A percentile compares a stretch with the other conserved stretches of the same genome.
These are phyloP conservation scores for Trichoderma pleuroti DNA, from an alignment of 2,329 filamentous ascomycete genomes.

Conservation along the genomic window DNA sequence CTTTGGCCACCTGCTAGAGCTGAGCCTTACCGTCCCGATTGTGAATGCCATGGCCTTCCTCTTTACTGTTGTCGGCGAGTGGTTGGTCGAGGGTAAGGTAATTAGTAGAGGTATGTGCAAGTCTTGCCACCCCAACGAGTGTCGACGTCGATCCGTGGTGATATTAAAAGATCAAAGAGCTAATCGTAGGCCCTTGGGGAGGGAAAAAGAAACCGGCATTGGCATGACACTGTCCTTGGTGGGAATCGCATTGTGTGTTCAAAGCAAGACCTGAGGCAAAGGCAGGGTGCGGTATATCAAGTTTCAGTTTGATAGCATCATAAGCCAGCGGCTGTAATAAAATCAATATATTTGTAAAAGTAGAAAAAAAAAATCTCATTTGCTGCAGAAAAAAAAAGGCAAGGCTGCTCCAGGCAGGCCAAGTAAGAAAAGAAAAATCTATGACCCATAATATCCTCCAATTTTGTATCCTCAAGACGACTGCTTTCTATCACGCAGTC, in stretches of 20 bases:
- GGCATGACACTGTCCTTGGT: conserved; percentile 76
- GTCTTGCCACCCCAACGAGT: not conserved
- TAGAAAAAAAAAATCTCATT: not conserved
- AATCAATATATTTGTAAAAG: not conserved
- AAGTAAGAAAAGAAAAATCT: not conserved
- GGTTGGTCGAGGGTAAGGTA: conserved; percentile 89
- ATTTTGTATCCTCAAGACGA: conserved; percentile 14
- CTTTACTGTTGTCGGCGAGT: conserved; percentile 94
- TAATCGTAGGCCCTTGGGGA: not conserved
- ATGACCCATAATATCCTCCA: not conserved
- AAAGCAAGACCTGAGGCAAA: conserved; percentile 50
- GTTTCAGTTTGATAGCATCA: not conserved
- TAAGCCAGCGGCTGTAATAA: not conserved
- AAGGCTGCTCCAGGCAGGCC: conserved; percentile 19
- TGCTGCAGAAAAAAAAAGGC: not conserved
- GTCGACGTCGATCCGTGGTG: not conserved
- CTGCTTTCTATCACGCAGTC: not conserved
- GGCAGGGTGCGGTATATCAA: not conserved
- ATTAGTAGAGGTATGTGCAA: conserved; percentile 66
- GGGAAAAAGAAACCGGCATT: conserved; percentile 68
- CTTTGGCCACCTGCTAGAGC: conserved; percentile 45
- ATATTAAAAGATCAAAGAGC: not conserved
- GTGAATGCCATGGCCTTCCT: conserved; percentile 92
- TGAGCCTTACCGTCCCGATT: conserved; percentile 91
- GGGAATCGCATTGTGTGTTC: conserved; percentile 81